Percentiles rank a stretch among this genome's conserved stretches.
These are phyloP conservation scores for Talaromyces adpressus DNA, from an alignment of 495 filamentous ascomycete species.

Conservation along the genomic window DNA sequence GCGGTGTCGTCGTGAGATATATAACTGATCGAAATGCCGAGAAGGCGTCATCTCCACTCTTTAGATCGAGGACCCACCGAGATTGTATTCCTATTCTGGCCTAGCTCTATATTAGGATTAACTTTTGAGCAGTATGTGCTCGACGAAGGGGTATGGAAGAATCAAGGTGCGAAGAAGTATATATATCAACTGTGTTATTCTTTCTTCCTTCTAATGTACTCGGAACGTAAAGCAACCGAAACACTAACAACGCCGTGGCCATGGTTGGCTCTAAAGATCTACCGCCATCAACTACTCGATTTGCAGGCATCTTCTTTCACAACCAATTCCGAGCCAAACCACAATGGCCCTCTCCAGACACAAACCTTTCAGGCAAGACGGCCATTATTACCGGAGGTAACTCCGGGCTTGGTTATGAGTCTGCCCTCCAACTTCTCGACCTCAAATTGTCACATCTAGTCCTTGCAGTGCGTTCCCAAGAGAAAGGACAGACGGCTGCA, in stretches of 20 bases:
- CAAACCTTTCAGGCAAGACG: conserved; percentile 28
- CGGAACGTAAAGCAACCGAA: too few relatives aligned
- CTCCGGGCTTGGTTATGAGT: conserved; percentile 33
- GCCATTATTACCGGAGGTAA: conserved; percentile 39
- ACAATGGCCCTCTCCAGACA: conserved; percentile 17
- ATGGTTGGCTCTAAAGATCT: conserved; percentile 1
- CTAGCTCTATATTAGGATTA: not conserved
- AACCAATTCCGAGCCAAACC: conserved; percentile 11
- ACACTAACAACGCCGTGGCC: too few relatives aligned
- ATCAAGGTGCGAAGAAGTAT: too few relatives aligned
- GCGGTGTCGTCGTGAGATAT: not conserved
- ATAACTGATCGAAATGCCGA: not conserved
- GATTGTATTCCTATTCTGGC: not conserved
- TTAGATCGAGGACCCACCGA: not conserved
- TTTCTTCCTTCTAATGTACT: too few relatives aligned
- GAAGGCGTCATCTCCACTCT: not conserved
- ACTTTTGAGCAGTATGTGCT: too few relatives aligned
- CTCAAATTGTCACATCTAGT: conserved; percentile 33
- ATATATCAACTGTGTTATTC: too few relatives aligned
- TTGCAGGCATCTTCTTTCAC: conserved; percentile 10
- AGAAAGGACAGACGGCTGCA: conserved; percentile 26
- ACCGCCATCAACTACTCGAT: not conserved
- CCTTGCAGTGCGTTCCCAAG: conserved; percentile 35
- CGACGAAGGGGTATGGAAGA: too few relatives aligned
- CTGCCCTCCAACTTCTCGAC: conserved; percentile 27